Conservation (phyloP, 2,329 filamentous ascomycete genomes). For the Cyanodermella asteris region DNA sequence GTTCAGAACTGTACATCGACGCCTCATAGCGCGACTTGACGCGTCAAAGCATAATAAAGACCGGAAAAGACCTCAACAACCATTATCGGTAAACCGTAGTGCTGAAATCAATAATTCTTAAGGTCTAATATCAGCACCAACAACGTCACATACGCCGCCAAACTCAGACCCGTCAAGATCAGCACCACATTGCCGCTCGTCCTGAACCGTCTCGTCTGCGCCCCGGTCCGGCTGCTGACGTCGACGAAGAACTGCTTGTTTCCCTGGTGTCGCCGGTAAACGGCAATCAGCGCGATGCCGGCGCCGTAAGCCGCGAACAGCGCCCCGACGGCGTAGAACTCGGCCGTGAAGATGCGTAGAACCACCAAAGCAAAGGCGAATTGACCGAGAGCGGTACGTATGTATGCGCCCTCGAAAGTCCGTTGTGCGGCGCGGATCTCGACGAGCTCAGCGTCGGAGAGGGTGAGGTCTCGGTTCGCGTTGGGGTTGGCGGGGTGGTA, state of each 20-base stretch:
- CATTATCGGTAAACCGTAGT: too few species aligned
- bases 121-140: constrained; percentile 36
- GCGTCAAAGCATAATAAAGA: too few species aligned
- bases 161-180: constrained; percentile 37
- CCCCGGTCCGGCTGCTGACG: constrained; percentile 33
- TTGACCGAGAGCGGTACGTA: constrained; percentile 80
- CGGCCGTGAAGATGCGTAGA: constrained; percentile 85
- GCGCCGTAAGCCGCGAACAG: constrained; percentile 83
- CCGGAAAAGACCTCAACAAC: too few species aligned
- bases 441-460: constrained; percentile 69
- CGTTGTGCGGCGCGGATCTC: constrained; percentile 88
- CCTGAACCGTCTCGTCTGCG: constrained; percentile 38
- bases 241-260: constrained; percentile 73
- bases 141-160: constrained; percentile 38
- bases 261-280: constrained; percentile 74
- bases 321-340: constrained; percentile 94
- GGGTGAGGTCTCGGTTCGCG: too few species aligned
- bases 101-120: too few species aligned
- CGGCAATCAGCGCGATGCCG: constrained; percentile 59
- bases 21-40: too few species aligned
- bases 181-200: constrained; percentile 46
- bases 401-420: constrained; percentile 87
- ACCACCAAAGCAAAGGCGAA: constrained; percentile 91
- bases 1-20: too few species aligned
- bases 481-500: too few species aligned